phyloP scores from a whole-genome alignment of 1,284 basidiomycete species.

The Serendipita sp. region DNA sequence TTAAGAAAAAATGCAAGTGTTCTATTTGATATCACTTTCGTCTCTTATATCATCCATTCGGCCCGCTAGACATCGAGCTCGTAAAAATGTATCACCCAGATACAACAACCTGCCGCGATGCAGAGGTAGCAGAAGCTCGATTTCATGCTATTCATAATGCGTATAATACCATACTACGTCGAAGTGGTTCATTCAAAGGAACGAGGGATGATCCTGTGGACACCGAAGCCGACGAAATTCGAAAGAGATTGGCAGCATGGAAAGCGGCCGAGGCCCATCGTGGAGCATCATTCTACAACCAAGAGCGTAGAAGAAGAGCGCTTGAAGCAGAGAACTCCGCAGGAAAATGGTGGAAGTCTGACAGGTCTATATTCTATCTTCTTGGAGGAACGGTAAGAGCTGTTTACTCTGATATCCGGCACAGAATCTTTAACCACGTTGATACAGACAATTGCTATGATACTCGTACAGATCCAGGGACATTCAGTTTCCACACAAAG shows the following conservation, averaged over 20 bases:
- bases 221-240: neutral
- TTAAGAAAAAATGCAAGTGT: neutral
- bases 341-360: neutral
- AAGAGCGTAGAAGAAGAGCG: neutral
- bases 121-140: neutral
- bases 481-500: neutral
- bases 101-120: neutral
- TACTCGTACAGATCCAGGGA: neutral
- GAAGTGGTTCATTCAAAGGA: neutral
- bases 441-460: neutral
- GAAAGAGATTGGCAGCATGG: neutral
- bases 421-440: neutral
- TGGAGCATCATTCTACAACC: neutral
- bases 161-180: neutral
- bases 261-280: neutral
- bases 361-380: neutral
- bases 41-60: neutral
- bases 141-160: neutral
- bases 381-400: neutral
- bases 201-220: neutral
- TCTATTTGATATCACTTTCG: neutral
- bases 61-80: neutral
- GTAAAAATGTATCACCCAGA: conserved; percentile 2
- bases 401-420: neutral
- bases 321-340: neutral